Evolutionary conservation across 2,329 filamentous ascomycete genomes (phyloP).

Genomic region (Colletotrichum paranaense): DNA sequence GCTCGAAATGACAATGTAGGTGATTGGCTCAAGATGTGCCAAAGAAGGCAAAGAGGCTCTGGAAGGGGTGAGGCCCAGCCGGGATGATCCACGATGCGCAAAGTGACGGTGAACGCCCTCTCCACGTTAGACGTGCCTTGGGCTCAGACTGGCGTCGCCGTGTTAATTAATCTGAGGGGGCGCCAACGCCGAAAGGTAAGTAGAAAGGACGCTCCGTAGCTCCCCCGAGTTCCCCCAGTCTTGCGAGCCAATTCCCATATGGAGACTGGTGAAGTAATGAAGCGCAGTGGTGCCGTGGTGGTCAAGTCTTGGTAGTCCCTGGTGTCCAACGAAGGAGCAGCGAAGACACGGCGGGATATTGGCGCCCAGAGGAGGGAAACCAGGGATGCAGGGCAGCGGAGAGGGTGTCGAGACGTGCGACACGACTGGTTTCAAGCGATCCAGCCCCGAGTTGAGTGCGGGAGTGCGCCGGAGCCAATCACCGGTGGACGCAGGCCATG

Average conservation of each 20-base stretch:
- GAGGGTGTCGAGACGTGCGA: conserved; percentile 37
- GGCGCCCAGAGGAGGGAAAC: conserved; percentile 18
- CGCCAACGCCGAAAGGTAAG: conserved; percentile 21
- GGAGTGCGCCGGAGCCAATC: conserved; percentile 19
- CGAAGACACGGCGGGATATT: conserved; percentile 5
- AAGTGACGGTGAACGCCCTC: conserved; percentile 28
- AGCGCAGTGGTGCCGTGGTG: neutral
- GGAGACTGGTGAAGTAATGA: conserved; percentile 2
- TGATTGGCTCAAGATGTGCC: conserved; percentile 8
- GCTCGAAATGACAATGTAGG: neutral
- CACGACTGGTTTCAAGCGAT: conserved; percentile 35
- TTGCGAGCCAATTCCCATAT: neutral
- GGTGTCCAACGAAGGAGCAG: neutral
- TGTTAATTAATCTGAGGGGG: conserved; percentile 29
- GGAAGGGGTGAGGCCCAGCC: neutral
- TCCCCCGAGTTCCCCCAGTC: neutral
- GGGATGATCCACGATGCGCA: conserved; percentile 28
- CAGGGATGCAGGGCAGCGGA: conserved; percentile 28
- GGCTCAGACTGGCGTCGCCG: conserved; percentile 2
- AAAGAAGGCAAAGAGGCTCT: conserved; percentile 16
- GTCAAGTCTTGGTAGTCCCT: neutral
- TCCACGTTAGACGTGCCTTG: neutral
- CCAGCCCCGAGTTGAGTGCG: conserved; percentile 26
- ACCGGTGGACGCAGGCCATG: conserved; percentile 10
- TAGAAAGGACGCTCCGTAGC: neutral